Base-by-base conservation (phyloP, 176 grass and related monocot species). In the Guadua angustifolia region DNA sequence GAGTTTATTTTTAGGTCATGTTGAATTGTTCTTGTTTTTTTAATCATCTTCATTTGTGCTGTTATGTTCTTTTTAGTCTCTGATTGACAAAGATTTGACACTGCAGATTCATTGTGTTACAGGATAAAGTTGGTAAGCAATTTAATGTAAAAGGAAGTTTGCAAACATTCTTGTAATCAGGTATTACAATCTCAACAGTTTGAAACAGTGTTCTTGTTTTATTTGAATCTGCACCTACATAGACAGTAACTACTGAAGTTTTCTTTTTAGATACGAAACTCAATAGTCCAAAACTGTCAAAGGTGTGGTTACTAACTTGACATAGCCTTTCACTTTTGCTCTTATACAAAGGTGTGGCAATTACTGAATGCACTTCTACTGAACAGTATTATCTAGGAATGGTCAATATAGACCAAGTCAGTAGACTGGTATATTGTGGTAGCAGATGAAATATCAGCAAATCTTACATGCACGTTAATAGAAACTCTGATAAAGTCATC, bases 51-150 rank as follows among this genome's bases (percentile, higher is more conserved):
- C 35, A 2, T 33, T 61, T 18, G 36, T 71, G 2, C 29, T 53
- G 9, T 21, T 56, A 47, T 46, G 47, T 65, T 82, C 15, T 59
- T 63, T 75, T 82, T 82, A 32, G 22, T 42, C 42, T 78, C 46
- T 35, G 24, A 72, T 86, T 73, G 60, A 39, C 57, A 42, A 71
- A 72, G 29, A 53, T 81, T 87, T 94, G 85, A 89, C 77, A 71
- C 9, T 22, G 26, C 57, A 73, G 62, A 46, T 74, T 94, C 50
- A 13, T 71, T 89, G 58, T 77, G 19, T 79, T 92, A 57, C 92
- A 94, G 95, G 95, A 94, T 88, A 97, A 94, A 97, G 89, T 97
- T 89, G 92, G 95, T 97, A 94, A 97, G 90, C 70, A 86, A 53
- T 85, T 43, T 80, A 91, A 65, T 75, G 45, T 80, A 87, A n/a